Percentiles rank a stretch among this genome's conserved stretches.
These are phyloP conservation scores for Leishmania amazonensis DNA, from an alignment of 208 protist species.

Conservation along the genomic window DNA sequence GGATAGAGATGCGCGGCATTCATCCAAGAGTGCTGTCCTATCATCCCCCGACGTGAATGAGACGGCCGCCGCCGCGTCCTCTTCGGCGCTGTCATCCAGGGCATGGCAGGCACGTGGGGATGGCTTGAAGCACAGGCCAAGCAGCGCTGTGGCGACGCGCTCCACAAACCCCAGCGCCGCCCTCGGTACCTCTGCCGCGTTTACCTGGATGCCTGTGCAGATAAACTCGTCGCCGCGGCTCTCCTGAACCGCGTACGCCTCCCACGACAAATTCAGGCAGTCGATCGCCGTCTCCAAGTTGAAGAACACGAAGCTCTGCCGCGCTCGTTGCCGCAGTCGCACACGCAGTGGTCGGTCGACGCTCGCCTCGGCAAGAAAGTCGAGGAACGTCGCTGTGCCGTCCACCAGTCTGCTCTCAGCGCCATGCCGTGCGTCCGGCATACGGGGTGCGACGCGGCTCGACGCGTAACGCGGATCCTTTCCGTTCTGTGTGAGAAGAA, in stretches of 20 bases:
- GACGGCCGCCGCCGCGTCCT: neutral
- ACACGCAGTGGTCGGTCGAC: constrained; percentile 30
- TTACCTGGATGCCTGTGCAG: constrained; percentile 33
- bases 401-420: constrained; percentile 33
- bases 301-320: constrained; percentile 74
- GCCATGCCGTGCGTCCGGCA: constrained; percentile 27
- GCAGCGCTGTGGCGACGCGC: constrained; percentile 11
- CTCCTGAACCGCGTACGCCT: constrained; percentile 59
- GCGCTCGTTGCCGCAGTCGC: constrained; percentile 26
- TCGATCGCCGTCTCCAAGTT: constrained; percentile 89
- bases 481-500: neutral
- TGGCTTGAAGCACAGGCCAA: constrained; percentile 26
- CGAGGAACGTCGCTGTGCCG: constrained; percentile 39
- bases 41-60: neutral
- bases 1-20: neutral
- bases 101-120: constrained; percentile 1
- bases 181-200: constrained; percentile 26
- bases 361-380: constrained; percentile 34
- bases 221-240: constrained; percentile 37
- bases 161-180: constrained; percentile 29
- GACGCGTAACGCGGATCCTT: neutral
- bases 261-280: constrained; percentile 85
- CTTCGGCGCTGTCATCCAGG: neutral
- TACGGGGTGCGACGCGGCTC: constrained; percentile 19
- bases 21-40: neutral